Evolutionary conservation across 306 rosid species (phyloP), one percentile per base, ranked within the genome.

Genomic region (Potentilla sterilis): DNA sequence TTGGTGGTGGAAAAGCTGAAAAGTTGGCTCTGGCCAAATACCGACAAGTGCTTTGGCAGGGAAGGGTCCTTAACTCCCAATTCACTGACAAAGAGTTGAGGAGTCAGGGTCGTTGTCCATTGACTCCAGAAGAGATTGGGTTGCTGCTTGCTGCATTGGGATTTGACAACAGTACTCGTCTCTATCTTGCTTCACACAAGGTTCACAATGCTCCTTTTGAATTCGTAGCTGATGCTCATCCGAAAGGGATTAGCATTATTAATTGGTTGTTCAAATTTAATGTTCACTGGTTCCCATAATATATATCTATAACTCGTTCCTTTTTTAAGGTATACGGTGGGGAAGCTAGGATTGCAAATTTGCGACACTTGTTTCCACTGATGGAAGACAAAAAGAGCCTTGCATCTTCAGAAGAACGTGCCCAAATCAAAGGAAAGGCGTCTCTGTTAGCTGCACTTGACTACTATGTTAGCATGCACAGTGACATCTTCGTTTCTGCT

Each of bases 101-200:
- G 81, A 87, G 87, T 63, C 97, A 96, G 81, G 99, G 99, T 7
- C 99, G 99, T 72, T 96, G 99, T 82, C 99, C 99, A 0, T 75
- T 96, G 87, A 96, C 99, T 58, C 99, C 99, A 0, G 98, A 96
- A 85, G 99, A 96, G 86, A 88, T 96, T 67, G 99, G 97, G 51
- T 82, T 96, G 84, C 83, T 96, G 58, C 88, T 96, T 19, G 97
- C 99, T 37, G 97, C 99, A 72, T 51, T 92, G 72, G 99, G 99
- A 48, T 96, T 96, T 44, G 97, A 92, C 87, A 92, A 96, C 83
- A 92, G 75, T 76, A 96, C 99, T 34, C 92, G 93, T 28, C 80
- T 96, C 43, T 96, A 92, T 88, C 97, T 96, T 75, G 99, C 99
- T 64, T 96, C 99, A 75, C 99, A 96, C 89, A 96, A 96, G 98